Conservation (phyloP, 768 basidiomycete species). For the Suillus clintonianus region DNA sequence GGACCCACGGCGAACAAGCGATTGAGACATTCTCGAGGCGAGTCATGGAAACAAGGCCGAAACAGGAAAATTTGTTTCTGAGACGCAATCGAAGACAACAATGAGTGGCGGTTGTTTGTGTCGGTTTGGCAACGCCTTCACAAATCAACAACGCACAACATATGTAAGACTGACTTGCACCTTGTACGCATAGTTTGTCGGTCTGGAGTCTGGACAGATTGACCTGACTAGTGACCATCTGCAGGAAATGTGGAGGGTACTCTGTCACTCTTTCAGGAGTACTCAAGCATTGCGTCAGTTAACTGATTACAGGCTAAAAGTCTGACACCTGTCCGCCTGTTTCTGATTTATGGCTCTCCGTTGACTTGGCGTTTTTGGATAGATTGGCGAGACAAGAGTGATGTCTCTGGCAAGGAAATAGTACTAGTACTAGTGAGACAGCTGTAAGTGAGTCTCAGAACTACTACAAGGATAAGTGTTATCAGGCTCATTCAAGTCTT, state of each 20-base stretch:
- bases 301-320: not conserved
- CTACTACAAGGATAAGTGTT: too few species aligned
- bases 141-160: conserved; percentile 23
- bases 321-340: not conserved
- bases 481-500: too few species aligned
- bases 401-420: not conserved
- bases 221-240: not conserved
- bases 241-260: not conserved
- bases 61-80: conserved; percentile 6
- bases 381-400: not conserved
- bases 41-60: conserved; percentile 5
- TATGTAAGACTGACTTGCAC: not conserved
- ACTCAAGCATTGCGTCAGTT: not conserved
- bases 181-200: not conserved
- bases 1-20: not conserved
- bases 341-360: not conserved
- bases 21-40: conserved; percentile 1
- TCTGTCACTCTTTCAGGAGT: not conserved
- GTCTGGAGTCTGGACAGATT: too few species aligned
- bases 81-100: conserved; percentile 5
- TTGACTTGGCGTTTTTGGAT: not conserved
- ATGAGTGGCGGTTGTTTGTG: conserved; percentile 19
- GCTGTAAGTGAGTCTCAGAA: not conserved
- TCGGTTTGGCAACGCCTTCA: conserved; percentile 9
- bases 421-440: too few species aligned